These are phyloP conservation scores for Sporisorium graminicola DNA, from an alignment of 1,284 basidiomycete species.

Conservation along the genomic window DNA sequence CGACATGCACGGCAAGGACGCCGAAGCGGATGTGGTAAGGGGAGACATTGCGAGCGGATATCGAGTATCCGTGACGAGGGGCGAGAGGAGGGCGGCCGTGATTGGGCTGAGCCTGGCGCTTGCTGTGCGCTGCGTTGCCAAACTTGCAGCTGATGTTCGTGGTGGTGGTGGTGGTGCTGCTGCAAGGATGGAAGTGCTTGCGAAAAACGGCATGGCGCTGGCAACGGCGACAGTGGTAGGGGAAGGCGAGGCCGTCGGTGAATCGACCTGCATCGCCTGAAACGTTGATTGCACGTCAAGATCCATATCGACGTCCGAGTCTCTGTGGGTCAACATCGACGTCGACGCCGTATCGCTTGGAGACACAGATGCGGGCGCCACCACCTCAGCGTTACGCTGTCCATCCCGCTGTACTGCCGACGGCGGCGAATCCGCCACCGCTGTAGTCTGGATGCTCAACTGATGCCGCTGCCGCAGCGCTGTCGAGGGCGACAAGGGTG, in stretches of 20 bases:
- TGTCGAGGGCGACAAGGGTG: constrained; percentile 17
- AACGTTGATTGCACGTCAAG: constrained; percentile 35
- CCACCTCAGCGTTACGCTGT: background rate
- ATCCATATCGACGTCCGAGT: constrained; percentile 28
- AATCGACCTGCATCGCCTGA: constrained; percentile 46
- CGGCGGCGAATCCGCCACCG: background rate
- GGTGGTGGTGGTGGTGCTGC: background rate
- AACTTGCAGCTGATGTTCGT: background rate
- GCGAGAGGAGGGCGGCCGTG: constrained; percentile 7
- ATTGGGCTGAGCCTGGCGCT: constrained; percentile 9
- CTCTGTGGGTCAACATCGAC: background rate
- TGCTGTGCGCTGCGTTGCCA: background rate
- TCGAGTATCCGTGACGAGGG: constrained; percentile 18
- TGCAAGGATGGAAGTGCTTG: background rate
- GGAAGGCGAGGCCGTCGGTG: constrained; percentile 27
- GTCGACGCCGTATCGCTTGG: constrained; percentile 1
- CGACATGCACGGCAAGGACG: background rate
- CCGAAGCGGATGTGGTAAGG: constrained; percentile 1
- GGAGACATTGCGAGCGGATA: constrained; percentile 20
- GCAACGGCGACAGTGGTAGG: background rate
- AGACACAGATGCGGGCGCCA: background rate
- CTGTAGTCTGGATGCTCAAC: constrained; percentile 19
- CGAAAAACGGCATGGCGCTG: constrained; percentile 7
- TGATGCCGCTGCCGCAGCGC: constrained; percentile 18
- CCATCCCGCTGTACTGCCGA: background rate